Evolutionary conservation across 2,329 filamentous ascomycete species (phyloP).

Genomic region (Fusarium xyrophilum): DNA sequence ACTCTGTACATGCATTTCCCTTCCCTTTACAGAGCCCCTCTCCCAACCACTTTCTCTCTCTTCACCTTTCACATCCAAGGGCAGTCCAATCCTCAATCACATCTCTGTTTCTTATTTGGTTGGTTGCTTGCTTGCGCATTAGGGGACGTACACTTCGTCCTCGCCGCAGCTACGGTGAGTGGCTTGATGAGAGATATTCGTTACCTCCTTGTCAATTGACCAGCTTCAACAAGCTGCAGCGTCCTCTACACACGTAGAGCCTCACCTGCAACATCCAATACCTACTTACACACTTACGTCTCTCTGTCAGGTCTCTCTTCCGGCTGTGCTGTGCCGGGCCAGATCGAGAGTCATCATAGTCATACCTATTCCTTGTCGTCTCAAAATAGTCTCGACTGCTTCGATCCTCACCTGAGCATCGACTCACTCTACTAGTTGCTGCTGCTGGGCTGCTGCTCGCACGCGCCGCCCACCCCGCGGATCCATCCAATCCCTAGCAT

Average conservation of each 20-base stretch:
- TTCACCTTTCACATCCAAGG: slow-evolving; percentile 14
- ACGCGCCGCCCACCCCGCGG: slow-evolving; percentile 34
- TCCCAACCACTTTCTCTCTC: slow-evolving; percentile 32
- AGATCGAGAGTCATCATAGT: background rate
- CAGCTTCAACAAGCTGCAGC: background rate
- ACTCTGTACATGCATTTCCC: slow-evolving; percentile 7
- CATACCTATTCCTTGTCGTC: slow-evolving; percentile 17
- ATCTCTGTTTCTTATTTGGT: slow-evolving; percentile 18
- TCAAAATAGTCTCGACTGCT: slow-evolving; percentile 24
- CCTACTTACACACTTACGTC: background rate
- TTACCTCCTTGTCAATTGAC: slow-evolving; percentile 26
- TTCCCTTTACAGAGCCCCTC: slow-evolving; percentile 31
- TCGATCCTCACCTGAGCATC: slow-evolving; percentile 40
- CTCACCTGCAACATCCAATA: slow-evolving; percentile 8
- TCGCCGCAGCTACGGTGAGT: slow-evolving; percentile 26
- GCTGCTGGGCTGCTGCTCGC: background rate
- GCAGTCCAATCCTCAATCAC: slow-evolving; percentile 21
- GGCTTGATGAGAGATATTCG: slow-evolving; percentile 25
- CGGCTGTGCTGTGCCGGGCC: background rate
- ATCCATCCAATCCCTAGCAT: slow-evolving; percentile 31
- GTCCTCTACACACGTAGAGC: slow-evolving; percentile 17
- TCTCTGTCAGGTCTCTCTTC: background rate
- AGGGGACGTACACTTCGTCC: slow-evolving; percentile 22
- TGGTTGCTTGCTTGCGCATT: slow-evolving; percentile 19
- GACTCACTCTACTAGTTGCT: slow-evolving; percentile 34